Conservation (phyloP, 2,329 filamentous ascomycete species). For the Monilinia vaccinii-corymbosi region DNA sequence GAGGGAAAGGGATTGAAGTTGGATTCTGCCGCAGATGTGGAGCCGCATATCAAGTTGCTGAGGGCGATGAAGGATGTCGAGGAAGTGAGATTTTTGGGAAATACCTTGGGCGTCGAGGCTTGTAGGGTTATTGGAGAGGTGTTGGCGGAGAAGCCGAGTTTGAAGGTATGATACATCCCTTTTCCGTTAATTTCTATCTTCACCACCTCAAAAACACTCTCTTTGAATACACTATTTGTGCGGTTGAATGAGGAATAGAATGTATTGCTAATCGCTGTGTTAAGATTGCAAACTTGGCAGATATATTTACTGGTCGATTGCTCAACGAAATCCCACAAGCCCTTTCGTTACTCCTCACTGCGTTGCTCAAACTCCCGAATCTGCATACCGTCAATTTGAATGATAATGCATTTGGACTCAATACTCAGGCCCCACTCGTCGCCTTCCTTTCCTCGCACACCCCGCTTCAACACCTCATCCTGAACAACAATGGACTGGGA, state of each 20-base stretch:
- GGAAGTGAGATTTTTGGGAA: conserved; percentile 79
- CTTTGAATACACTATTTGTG: neutral
- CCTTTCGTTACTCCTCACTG: conserved; percentile 73
- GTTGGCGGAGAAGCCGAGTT: conserved; percentile 71
- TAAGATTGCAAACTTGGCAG: conserved; percentile 77
- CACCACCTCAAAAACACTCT: neutral
- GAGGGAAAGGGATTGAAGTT: conserved; percentile 91
- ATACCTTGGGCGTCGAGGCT: conserved; percentile 85
- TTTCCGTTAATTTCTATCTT: neutral
- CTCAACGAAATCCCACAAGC: conserved; percentile 90
- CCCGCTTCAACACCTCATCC: conserved; percentile 84
- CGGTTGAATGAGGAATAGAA: neutral
- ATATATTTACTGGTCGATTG: conserved; percentile 94
- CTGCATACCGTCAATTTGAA: conserved; percentile 91
- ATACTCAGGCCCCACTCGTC: conserved; percentile 85
- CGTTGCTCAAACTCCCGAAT: conserved; percentile 75
- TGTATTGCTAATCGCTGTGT: conserved; percentile 11
- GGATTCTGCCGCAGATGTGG: conserved; percentile 77
- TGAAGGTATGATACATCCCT: conserved; percentile 47
- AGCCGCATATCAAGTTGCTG: conserved; percentile 71
- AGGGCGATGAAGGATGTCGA: conserved; percentile 65
- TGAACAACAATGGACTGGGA: conserved; percentile 97
- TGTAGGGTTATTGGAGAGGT: conserved; percentile 78
- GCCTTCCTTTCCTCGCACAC: conserved; percentile 83
- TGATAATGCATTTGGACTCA: conserved; percentile 96